phyloP scores from a whole-genome alignment of 2,329 filamentous ascomycete species.

The Cryoendolithus antarcticus region DNA sequence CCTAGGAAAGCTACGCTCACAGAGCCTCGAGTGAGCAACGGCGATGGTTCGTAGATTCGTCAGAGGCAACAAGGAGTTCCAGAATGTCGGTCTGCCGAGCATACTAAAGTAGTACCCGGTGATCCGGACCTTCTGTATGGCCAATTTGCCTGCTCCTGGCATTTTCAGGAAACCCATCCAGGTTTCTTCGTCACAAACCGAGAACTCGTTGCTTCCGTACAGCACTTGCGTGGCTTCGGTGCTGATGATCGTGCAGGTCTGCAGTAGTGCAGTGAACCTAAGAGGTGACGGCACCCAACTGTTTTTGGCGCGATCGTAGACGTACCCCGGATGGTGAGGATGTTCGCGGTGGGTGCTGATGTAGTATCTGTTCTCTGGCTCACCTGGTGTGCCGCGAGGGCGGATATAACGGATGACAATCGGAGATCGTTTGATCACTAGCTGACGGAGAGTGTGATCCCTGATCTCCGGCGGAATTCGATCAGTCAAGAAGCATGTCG shows the following conservation, averaged over 20 bases:
- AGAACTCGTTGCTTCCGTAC: slow-evolving; percentile 5
- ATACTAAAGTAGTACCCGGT: not conserved
- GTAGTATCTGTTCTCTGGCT: not conserved
- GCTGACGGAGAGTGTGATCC: no score
- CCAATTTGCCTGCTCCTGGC: no score
- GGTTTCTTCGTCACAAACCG: not conserved
- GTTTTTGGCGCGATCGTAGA: not conserved
- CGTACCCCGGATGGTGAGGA: not conserved
- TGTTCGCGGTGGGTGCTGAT: not conserved
- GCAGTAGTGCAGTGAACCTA: not conserved
- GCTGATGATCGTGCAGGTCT: slow-evolving; percentile 3
- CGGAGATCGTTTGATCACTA: no score
- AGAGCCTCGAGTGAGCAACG: no score
- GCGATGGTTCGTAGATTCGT: no score
- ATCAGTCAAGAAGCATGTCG: no score
- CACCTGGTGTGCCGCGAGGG: no score
- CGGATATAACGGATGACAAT: no score
- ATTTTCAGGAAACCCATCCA: slow-evolving; percentile 1
- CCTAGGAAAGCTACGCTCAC: no score
- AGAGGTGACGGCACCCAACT: slow-evolving; percentile 3
- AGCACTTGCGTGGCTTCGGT: slow-evolving; percentile 2
- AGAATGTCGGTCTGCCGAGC: no score
- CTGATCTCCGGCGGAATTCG: no score
- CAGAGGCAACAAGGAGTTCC: no score
- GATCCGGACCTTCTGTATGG: not conserved